phyloP scores from a whole-genome alignment of 176 grass and related monocot species.

The Elymus sibiricus region DNA sequence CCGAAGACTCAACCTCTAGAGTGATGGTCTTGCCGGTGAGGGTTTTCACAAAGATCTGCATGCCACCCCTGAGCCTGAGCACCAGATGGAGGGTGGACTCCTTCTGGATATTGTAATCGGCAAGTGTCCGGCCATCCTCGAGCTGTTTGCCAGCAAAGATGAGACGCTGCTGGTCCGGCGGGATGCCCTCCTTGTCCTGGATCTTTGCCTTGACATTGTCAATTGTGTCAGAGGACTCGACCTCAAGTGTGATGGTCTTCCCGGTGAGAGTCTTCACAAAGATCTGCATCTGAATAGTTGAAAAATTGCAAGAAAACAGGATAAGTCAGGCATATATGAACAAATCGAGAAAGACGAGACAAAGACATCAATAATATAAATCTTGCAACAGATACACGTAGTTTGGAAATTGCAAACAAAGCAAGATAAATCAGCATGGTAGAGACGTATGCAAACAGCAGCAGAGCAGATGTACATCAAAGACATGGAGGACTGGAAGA shows the following conservation, averaged over 20 bases:
- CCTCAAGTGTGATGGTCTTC: too few species aligned
- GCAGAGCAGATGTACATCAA: too few species aligned
- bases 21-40: conserved; percentile 62
- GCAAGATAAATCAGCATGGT: too few species aligned
- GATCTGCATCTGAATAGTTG: too few species aligned
- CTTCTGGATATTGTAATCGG: too few species aligned
- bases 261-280: too few species aligned
- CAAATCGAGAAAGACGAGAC: not conserved
- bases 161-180: conserved; percentile 33
- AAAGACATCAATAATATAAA: not conserved
- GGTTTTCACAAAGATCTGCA: conserved; percentile 55
- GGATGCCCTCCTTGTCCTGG: conserved; percentile 59
- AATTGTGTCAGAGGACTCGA: too few species aligned
- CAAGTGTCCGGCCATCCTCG: conserved; percentile 30
- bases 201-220: conserved; percentile 57
- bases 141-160: conserved; percentile 47
- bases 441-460: not conserved
- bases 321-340: not conserved
- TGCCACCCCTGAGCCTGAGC: too few species aligned
- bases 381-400: not conserved
- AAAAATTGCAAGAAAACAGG: not conserved
- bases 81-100: too few species aligned
- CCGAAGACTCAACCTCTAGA: conserved; percentile 43
- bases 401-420: too few species aligned
- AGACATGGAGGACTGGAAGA: too few species aligned